A percentile compares a stretch with the other conserved stretches of the same genome.
Conservation (phyloP, 805 yeast species). For the Babjeviella inositovora region DNA sequence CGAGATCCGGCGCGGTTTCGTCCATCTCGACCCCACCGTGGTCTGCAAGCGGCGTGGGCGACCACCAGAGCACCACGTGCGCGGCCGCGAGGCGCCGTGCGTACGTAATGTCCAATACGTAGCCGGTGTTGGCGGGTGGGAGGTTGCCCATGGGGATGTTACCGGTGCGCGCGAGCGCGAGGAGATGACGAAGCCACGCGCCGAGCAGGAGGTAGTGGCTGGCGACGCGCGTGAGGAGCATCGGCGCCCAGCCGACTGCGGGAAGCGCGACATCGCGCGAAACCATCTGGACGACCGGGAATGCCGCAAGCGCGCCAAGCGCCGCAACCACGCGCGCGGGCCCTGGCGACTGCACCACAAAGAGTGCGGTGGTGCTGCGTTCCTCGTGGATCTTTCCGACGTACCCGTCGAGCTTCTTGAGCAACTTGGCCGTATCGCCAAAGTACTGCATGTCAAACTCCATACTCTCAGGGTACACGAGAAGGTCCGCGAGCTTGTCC, state of each 20-base stretch:
- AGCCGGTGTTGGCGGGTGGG: constrained; percentile 60
- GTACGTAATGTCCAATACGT: constrained; percentile 71
- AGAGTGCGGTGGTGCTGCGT: constrained; percentile 44
- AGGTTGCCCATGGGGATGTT: constrained; percentile 81
- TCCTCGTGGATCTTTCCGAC: constrained; percentile 45
- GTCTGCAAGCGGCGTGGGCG: constrained; percentile 60
- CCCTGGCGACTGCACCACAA: constrained; percentile 65
- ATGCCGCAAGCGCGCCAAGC: constrained; percentile 28
- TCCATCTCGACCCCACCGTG: constrained; percentile 73
- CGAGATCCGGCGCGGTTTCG: constrained; percentile 19
- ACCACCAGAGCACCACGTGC: constrained; percentile 87
- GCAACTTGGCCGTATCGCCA: constrained; percentile 36
- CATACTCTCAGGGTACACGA: constrained; percentile 36
- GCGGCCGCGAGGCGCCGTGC: constrained; percentile 58
- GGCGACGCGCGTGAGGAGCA: constrained; percentile 45
- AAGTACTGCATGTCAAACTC: constrained; percentile 38
- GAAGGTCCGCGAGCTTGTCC: constrained; percentile 23
- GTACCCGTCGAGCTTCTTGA: constrained; percentile 37
- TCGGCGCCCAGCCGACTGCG: constrained; percentile 69
- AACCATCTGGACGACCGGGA: constrained; percentile 50
- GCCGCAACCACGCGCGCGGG: constrained; percentile 25
- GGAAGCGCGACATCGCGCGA: constrained; percentile 46
- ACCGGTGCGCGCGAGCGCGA: constrained; percentile 51
- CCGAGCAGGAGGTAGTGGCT: constrained; percentile 64
- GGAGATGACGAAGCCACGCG: constrained; percentile 52